Evolutionary conservation across 768 basidiomycete species (phyloP).

Genomic region (Mycena venus): DNA sequence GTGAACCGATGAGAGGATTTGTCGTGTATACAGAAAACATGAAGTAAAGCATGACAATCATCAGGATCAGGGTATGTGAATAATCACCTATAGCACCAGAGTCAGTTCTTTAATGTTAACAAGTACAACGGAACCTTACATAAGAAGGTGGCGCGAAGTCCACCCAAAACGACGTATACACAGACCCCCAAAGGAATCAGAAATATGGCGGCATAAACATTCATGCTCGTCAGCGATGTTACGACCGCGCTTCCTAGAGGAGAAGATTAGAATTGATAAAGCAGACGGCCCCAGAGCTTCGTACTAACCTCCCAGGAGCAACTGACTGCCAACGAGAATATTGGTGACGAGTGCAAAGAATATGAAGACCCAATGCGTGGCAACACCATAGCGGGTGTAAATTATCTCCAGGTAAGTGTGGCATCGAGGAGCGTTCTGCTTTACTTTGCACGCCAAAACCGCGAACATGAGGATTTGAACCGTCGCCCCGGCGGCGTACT

Average conservation of each 20-base stretch:
- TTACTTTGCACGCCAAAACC: conserved; percentile 68
- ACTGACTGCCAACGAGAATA: conserved; percentile 63
- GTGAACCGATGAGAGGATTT: conserved; percentile 41
- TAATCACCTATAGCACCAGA: conserved; percentile 44
- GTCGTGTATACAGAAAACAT: conserved; percentile 49
- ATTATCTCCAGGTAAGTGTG: conserved; percentile 73
- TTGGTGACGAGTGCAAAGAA: conserved; percentile 67
- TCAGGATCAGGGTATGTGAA: conserved; percentile 35
- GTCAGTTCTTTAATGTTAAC: conserved; percentile 44
- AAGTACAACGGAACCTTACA: conserved; percentile 60
- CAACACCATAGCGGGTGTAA: conserved; percentile 61
- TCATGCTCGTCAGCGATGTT: conserved; percentile 61
- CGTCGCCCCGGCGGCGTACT: conserved; percentile 66
- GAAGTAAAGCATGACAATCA: conserved; percentile 37
- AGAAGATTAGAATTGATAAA: not conserved
- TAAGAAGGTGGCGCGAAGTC: conserved; percentile 59
- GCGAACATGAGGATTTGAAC: conserved; percentile 68
- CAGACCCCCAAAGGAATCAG: conserved; percentile 60
- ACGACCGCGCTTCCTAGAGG: conserved; percentile 52
- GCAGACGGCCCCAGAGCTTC: not conserved
- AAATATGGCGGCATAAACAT: conserved; percentile 58
- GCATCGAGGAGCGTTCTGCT: conserved; percentile 70
- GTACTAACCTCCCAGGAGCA: conserved; percentile 61
- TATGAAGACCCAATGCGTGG: conserved; percentile 62
- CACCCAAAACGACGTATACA: conserved; percentile 57